phyloP scores from a whole-genome alignment of 1,139 yeast genomes.

The Geotrichum cucujoidarum region DNA sequence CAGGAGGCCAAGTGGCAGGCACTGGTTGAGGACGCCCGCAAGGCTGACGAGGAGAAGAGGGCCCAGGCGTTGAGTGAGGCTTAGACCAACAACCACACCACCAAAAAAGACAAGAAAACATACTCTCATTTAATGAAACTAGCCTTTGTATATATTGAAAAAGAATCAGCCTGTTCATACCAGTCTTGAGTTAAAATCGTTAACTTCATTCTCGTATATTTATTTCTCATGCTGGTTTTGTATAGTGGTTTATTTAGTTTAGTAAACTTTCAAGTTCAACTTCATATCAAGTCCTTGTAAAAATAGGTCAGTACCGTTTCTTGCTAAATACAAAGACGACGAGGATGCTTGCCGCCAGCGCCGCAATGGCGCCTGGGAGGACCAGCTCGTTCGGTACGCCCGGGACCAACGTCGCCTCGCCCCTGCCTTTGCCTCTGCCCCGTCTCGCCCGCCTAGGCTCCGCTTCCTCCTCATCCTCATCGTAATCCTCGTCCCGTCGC shows the following conservation, averaged over 20 bases:
- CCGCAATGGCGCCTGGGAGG: conserved; percentile 59
- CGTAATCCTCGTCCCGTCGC: conserved; percentile 3
- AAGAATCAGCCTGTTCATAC: too few species aligned
- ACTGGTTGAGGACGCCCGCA: conserved; percentile 42
- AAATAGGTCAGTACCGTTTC: too few species aligned
- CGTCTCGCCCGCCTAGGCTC: conserved; percentile 18
- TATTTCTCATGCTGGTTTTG: too few species aligned
- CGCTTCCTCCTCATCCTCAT: conserved; percentile 12
- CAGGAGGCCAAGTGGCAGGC: conserved; percentile 41
- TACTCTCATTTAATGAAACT: background rate
- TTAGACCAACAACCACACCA: too few species aligned
- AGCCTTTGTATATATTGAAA: background rate
- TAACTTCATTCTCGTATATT: too few species aligned
- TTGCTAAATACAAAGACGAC: conserved; percentile 48
- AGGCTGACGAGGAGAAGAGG: conserved; percentile 39
- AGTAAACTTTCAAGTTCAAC: too few species aligned
- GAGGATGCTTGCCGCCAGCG: conserved; percentile 56
- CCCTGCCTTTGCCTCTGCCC: conserved; percentile 20
- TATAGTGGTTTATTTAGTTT: too few species aligned
- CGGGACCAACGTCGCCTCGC: conserved; percentile 38
- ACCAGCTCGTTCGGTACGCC: conserved; percentile 58
- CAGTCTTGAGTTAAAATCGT: too few species aligned
- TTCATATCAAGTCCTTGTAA: too few species aligned
- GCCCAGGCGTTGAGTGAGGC: conserved; percentile 29
- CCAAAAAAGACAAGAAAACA: background rate